A percentile compares a stretch with the other conserved stretches of the same genome.
These are phyloP conservation scores for Hypoxylon rickii DNA, from an alignment of 495 filamentous ascomycete species.

Conservation along the genomic window DNA sequence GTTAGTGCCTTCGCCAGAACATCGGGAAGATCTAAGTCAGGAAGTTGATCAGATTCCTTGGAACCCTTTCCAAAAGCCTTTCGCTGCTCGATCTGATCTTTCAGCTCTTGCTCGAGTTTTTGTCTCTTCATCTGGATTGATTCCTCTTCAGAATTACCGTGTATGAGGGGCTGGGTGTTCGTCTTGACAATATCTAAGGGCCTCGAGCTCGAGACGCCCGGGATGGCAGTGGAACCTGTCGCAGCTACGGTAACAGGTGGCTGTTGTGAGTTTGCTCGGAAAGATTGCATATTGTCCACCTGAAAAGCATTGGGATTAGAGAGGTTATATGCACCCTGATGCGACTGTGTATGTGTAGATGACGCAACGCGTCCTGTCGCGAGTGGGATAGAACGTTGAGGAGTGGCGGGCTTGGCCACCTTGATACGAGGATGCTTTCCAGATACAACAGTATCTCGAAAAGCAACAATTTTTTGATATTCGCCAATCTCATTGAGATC, in stretches of 20 bases:
- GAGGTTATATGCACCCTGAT: constrained; percentile 34
- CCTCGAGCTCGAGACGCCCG: constrained; percentile 39
- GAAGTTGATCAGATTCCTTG: constrained; percentile 64
- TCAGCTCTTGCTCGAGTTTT: constrained; percentile 75
- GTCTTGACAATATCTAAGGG: constrained; percentile 45
- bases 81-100: constrained; percentile 73
- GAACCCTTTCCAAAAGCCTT: constrained; percentile 57
- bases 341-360: constrained; percentile 29
- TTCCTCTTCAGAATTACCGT: constrained; percentile 85
- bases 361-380: constrained; percentile 36
- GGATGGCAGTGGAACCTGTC: constrained; percentile 34
- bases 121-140: constrained; percentile 81
- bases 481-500: constrained; percentile 53
- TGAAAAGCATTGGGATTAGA: constrained; percentile 38
- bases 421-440: constrained; percentile 77
- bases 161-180: constrained; percentile 75
- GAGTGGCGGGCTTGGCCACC: constrained; percentile 38
- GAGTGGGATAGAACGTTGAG: constrained; percentile 44
- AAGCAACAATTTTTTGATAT: constrained; percentile 73
- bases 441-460: constrained; percentile 76
- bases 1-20: constrained; percentile 72
- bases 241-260: constrained; percentile 34
- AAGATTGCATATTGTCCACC: constrained; percentile 45
- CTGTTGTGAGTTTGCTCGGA: constrained; percentile 44
- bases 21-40: constrained; percentile 76